These are phyloP conservation scores for Pichia gijzeniarum DNA, from an alignment of 805 yeast genomes.

Conservation along the genomic window DNA sequence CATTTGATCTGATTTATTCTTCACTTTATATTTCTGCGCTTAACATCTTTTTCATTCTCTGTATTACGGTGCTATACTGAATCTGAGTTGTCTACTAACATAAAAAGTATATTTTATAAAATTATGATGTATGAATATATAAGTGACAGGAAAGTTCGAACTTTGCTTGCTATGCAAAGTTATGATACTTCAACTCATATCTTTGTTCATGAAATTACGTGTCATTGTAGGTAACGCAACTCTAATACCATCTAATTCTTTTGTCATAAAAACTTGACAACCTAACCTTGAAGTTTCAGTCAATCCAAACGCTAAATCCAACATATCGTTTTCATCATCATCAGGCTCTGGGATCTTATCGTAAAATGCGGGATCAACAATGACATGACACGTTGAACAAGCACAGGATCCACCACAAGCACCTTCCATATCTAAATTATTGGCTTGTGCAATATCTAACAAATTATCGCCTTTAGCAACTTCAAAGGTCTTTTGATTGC, in stretches of 20 bases:
- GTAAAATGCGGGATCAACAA: constrained; percentile 91
- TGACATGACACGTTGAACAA: constrained; percentile 95
- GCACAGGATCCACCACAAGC: constrained; percentile 99
- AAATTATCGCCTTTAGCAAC: constrained; percentile 90
- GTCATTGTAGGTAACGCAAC: constrained; percentile 98
- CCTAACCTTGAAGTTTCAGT: constrained; percentile 96
- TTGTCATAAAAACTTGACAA: constrained; percentile 85
- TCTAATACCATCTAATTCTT: constrained; percentile 86
- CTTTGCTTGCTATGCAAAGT: no score
- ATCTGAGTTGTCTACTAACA: no score
- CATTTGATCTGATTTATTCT: no score
- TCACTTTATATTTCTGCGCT: no score
- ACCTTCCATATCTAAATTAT: constrained; percentile 92
- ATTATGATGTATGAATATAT: neutral
- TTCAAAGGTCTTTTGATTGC: constrained; percentile 71
- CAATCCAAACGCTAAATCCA: constrained; percentile 93
- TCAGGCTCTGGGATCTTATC: constrained; percentile 91
- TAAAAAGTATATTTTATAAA: no score
- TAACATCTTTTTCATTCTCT: no score
- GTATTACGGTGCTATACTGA: no score
- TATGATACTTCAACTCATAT: constrained; percentile 46
- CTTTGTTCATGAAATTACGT: constrained; percentile 77
- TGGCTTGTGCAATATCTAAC: constrained; percentile 90
- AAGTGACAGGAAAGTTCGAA: no score
- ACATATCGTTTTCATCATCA: constrained; percentile 98